These are phyloP conservation scores for Solanum okadae DNA, from an alignment of 257 asterid genomes.

Conservation along the genomic window DNA sequence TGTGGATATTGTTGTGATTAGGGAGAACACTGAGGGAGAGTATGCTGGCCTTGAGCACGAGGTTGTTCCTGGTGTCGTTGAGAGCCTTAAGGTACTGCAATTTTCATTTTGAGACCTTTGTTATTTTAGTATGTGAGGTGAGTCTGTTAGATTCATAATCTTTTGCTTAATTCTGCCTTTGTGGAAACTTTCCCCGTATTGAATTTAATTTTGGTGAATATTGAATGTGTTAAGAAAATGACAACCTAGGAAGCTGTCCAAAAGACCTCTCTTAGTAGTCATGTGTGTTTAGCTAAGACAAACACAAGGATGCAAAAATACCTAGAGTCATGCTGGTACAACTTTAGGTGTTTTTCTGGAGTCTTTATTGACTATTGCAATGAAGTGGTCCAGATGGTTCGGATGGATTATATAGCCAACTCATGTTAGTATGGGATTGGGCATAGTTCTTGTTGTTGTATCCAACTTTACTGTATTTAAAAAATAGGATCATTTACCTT, in stretches of 20 bases:
- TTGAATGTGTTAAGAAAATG: not conserved
- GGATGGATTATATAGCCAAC: not conserved
- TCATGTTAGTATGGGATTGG: no score
- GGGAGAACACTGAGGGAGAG: conserved; percentile 98
- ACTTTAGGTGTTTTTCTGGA: not conserved
- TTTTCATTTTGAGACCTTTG: not conserved
- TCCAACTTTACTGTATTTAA: not conserved
- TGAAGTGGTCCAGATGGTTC: not conserved
- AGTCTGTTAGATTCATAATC: not conserved
- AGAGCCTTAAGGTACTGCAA: conserved; percentile 75
- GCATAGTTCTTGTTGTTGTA: not conserved
- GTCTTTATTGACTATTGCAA: not conserved
- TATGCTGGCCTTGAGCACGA: conserved; percentile 98
- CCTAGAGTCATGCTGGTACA: not conserved
- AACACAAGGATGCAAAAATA: not conserved
- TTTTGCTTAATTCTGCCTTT: not conserved
- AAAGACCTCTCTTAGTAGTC: not conserved
- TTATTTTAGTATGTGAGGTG: not conserved
- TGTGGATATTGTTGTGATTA: conserved; percentile 88
- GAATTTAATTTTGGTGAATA: not conserved
- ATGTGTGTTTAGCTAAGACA: not conserved
- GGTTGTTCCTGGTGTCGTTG: conserved; percentile 99
- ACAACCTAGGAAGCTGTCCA: not conserved
- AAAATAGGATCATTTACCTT: not conserved
- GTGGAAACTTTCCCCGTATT: not conserved